These are phyloP conservation scores for Marasmius sp. DNA, from an alignment of 1,284 basidiomycete genomes.

Conservation along the genomic window DNA sequence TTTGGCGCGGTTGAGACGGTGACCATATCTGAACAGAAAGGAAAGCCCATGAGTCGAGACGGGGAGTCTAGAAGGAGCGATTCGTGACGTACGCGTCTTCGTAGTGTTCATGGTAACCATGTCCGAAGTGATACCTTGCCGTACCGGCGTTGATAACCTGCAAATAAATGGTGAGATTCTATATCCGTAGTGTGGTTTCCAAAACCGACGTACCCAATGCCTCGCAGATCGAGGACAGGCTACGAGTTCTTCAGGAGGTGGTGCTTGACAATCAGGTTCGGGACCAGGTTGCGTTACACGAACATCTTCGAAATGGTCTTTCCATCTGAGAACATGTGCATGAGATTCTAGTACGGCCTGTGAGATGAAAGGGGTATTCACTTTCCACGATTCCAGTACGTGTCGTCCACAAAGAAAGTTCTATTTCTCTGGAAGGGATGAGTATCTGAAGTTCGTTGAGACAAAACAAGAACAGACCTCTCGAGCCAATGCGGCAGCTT, in stretches of 20 bases:
- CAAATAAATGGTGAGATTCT: neutral
- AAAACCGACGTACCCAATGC: conserved; percentile 52
- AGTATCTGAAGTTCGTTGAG: neutral
- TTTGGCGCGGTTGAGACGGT: conserved; percentile 52
- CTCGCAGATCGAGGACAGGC: conserved; percentile 66
- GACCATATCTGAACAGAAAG: conserved; percentile 46
- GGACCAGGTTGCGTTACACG: conserved; percentile 59
- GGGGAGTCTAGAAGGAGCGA: neutral
- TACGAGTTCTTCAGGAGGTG: conserved; percentile 72
- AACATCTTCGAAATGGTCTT: conserved; percentile 62
- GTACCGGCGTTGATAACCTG: conserved; percentile 64
- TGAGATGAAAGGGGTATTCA: conserved; percentile 26
- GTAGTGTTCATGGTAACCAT: conserved; percentile 53
- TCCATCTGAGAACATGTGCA: conserved; percentile 46
- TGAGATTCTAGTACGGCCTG: neutral
- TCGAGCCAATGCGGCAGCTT: conserved; percentile 61
- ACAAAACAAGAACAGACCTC: conserved; percentile 41
- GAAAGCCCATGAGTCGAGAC: neutral
- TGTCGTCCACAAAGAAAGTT: conserved; percentile 56
- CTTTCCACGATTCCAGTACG: conserved; percentile 72
- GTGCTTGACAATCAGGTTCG: conserved; percentile 59
- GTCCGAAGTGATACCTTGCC: conserved; percentile 61
- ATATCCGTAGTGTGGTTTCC: neutral
- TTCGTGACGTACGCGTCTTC: conserved; percentile 54
- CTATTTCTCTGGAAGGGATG: conserved; percentile 38